Evolutionary conservation across 108 stramenopile species (phyloP).

Genomic region (Cylindrotheca fusiformis): DNA sequence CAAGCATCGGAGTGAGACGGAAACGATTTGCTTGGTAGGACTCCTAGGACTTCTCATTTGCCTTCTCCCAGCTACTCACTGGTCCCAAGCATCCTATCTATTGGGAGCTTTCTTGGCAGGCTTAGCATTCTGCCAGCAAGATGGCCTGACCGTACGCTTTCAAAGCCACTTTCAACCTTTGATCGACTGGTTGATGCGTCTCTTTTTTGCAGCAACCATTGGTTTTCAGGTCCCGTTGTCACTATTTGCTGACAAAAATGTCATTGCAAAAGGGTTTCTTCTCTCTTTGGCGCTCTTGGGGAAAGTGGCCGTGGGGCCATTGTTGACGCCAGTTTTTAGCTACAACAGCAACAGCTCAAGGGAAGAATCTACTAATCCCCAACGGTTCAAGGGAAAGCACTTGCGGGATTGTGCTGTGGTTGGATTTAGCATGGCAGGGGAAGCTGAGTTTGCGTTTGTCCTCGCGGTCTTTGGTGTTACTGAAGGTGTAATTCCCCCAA

Average conservation of each 20-base stretch:
- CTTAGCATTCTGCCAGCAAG: conserved; percentile 44
- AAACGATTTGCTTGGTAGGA: conserved; percentile 3
- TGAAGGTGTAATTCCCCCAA: conserved; percentile 31
- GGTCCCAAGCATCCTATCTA: conserved; percentile 48
- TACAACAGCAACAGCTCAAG: not conserved
- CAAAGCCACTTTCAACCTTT: conserved; percentile 20
- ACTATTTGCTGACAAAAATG: conserved; percentile 43
- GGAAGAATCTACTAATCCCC: not conserved
- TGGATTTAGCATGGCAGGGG: conserved; percentile 41
- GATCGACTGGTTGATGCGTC: conserved; percentile 62
- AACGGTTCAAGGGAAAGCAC: conserved; percentile 12
- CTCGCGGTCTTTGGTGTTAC: conserved; percentile 43
- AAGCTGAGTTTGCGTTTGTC: conserved; percentile 52
- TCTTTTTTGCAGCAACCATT: conserved; percentile 69
- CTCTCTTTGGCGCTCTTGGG: conserved; percentile 47
- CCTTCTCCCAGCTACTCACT: conserved; percentile 47
- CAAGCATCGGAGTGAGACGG: not conserved
- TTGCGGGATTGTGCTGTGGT: conserved; percentile 35
- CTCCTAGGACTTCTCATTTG: conserved; percentile 36
- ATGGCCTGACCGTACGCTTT: conserved; percentile 3
- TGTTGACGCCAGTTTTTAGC: conserved; percentile 18
- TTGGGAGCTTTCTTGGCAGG: conserved; percentile 68
- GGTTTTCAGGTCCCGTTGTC: conserved; percentile 42
- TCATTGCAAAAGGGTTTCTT: conserved; percentile 47
- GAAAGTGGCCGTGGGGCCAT: conserved; percentile 26